phyloP scores from a whole-genome alignment of 2,329 filamentous ascomycete genomes.

The Talaromyces pinophilus region DNA sequence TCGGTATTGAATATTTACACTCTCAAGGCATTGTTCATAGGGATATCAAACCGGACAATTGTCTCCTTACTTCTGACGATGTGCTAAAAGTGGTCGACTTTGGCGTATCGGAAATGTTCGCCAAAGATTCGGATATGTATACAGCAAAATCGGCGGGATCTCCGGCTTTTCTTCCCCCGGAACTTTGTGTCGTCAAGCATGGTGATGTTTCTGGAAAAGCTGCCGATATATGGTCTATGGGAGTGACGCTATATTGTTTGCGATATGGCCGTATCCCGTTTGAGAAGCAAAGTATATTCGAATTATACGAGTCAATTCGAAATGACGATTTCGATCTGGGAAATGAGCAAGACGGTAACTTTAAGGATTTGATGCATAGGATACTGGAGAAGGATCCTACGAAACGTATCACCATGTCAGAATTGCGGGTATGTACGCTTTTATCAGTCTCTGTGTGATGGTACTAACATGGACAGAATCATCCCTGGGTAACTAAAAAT shows the following conservation, averaged over 20 bases:
- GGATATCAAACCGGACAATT: constrained; percentile 97
- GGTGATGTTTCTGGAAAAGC: constrained; percentile 85
- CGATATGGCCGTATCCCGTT: constrained; percentile 89
- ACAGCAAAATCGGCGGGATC: constrained; percentile 92
- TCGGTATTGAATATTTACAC: constrained; percentile 95
- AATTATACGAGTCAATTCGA: constrained; percentile 87
- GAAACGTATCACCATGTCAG: constrained; percentile 78
- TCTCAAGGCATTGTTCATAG: constrained; percentile 92
- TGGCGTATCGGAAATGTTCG: constrained; percentile 98
- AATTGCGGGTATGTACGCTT: constrained; percentile 69
- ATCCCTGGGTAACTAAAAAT: constrained; percentile 86
- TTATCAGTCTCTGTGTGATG: background rate
- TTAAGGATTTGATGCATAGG: constrained; percentile 71
- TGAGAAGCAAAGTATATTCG: constrained; percentile 73
- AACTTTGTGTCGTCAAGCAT: constrained; percentile 83
- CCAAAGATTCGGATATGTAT: constrained; percentile 82
- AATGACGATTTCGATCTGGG: constrained; percentile 66
- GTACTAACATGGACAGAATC: constrained; percentile 59
- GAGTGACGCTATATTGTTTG: constrained; percentile 88
- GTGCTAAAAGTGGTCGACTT: constrained; percentile 98
- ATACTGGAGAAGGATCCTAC: constrained; percentile 83
- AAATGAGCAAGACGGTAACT: constrained; percentile 63
- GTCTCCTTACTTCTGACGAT: constrained; percentile 83
- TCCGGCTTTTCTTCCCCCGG: constrained; percentile 90
- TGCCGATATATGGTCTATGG: constrained; percentile 98